Evolutionary conservation across 495 filamentous ascomycete genomes (phyloP).

Genomic region (Thermochaetoides thermophila): DNA sequence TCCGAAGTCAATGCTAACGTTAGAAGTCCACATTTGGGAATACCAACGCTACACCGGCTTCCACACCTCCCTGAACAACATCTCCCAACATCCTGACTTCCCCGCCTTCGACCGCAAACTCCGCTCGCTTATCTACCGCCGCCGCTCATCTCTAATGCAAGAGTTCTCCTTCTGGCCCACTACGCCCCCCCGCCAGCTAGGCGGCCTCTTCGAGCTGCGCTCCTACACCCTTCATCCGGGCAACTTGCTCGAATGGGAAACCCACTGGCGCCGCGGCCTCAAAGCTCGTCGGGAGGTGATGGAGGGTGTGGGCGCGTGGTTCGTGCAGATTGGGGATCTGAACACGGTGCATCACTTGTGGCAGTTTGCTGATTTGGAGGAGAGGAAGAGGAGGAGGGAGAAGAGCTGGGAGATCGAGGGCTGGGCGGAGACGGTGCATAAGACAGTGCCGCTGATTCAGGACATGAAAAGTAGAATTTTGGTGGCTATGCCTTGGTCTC

Average conservation of each 20-base stretch:
- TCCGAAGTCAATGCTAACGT: not conserved
- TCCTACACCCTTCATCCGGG: constrained; percentile 95
- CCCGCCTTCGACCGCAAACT: constrained; percentile 68
- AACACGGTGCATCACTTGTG: constrained; percentile 97
- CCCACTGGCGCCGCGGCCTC: constrained; percentile 88
- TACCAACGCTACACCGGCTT: constrained; percentile 96
- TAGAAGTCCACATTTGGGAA: constrained; percentile 92
- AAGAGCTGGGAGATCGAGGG: constrained; percentile 91
- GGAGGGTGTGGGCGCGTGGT: constrained; percentile 98
- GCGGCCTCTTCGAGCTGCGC: constrained; percentile 88
- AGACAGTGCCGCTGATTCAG: constrained; percentile 94
- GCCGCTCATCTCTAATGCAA: constrained; percentile 89
- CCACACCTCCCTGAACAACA: constrained; percentile 76
- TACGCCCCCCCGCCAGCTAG: constrained; percentile 72
- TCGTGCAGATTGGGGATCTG: constrained; percentile 92
- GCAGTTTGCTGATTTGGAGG: constrained; percentile 95
- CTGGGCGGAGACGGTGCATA: constrained; percentile 96
- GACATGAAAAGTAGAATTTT: constrained; percentile 88
- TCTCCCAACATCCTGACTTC: constrained; percentile 67
- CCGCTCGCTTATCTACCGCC: constrained; percentile 62
- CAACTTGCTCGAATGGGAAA: constrained; percentile 95
- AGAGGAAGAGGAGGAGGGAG: constrained; percentile 80
- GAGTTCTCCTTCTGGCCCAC: constrained; percentile 99
- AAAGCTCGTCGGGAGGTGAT: constrained; percentile 86
- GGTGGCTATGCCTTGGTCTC: constrained; percentile 91